A percentile compares a stretch with the other conserved stretches of the same genome.
Conservation (phyloP, 2,329 filamentous ascomycete species). For the Cercospora sesami region DNA sequence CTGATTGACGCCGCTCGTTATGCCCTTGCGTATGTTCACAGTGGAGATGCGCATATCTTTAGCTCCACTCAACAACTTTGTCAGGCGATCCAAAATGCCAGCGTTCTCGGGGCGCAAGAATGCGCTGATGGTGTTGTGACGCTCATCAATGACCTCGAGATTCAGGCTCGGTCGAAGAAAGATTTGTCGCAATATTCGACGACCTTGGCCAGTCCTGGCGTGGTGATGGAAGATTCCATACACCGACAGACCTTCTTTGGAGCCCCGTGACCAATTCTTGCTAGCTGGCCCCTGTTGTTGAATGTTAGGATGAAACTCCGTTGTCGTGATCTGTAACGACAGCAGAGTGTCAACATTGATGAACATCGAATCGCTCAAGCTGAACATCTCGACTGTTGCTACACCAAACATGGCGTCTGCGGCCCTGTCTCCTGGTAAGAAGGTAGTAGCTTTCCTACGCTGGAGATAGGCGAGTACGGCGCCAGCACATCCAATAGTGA, state of each 20-base stretch:
- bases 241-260: slow-evolving; percentile 79
- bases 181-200: slow-evolving; percentile 68
- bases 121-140: slow-evolving; percentile 67
- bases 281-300: slow-evolving; percentile 70
- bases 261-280: slow-evolving; percentile 54
- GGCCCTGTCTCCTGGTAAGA: slow-evolving; percentile 60
- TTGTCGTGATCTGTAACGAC: slow-evolving; percentile 81
- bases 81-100: slow-evolving; percentile 56
- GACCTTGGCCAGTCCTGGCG: slow-evolving; percentile 77
- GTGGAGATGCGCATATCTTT: slow-evolving; percentile 73
- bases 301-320: slow-evolving; percentile 78
- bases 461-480: slow-evolving; percentile 79
- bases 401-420: slow-evolving; percentile 61
- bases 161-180: slow-evolving; percentile 79
- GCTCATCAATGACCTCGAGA: slow-evolving; percentile 65
- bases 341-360: slow-evolving; percentile 76
- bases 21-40: slow-evolving; percentile 72
- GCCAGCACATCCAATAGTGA: slow-evolving; percentile 82
- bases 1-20: slow-evolving; percentile 56
- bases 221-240: slow-evolving; percentile 79
- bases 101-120: slow-evolving; percentile 69
- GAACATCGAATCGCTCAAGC: slow-evolving; percentile 66
- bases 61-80: slow-evolving; percentile 65
- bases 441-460: slow-evolving; percentile 63
- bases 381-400: slow-evolving; percentile 71